A percentile compares a stretch with the other conserved stretches of the same genome.
These are phyloP conservation scores for Exophiala bonariae DNA, from an alignment of 2,329 filamentous ascomycete species.

Conservation along the genomic window DNA sequence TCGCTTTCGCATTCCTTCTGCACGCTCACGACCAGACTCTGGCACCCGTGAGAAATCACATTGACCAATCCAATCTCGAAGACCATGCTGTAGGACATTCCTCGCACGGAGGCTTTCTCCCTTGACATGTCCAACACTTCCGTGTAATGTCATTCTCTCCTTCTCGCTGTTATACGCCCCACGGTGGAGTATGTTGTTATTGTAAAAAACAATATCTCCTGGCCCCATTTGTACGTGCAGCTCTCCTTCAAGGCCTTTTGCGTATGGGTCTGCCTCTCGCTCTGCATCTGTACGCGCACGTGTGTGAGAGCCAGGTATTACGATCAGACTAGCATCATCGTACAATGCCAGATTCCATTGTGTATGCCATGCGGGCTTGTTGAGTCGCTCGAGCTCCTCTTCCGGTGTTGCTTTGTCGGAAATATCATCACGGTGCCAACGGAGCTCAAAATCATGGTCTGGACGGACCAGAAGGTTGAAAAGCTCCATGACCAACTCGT, in stretches of 20 bases:
- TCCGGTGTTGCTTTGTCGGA: slow-evolving; percentile 62
- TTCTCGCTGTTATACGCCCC: slow-evolving; percentile 41
- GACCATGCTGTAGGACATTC: slow-evolving; percentile 45
- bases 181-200: slow-evolving; percentile 75
- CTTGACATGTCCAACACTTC: slow-evolving; percentile 38
- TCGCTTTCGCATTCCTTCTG: slow-evolving; percentile 44
- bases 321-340: slow-evolving; percentile 71
- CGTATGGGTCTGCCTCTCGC: slow-evolving; percentile 65
- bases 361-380: slow-evolving; percentile 64
- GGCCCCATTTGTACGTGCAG: slow-evolving; percentile 64
- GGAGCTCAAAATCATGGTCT: slow-evolving; percentile 63
- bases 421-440: slow-evolving; percentile 86
- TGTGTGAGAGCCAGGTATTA: slow-evolving; percentile 73
- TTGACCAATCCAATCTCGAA: slow-evolving; percentile 42
- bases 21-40: slow-evolving; percentile 34
- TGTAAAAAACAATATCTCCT: slow-evolving; percentile 84
- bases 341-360: slow-evolving; percentile 85
- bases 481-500: slow-evolving; percentile 77
- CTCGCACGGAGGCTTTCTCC: slow-evolving; percentile 39
- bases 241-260: slow-evolving; percentile 61
- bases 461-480: slow-evolving; percentile 83
- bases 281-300: slow-evolving; percentile 70
- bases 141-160: slow-evolving; percentile 42
- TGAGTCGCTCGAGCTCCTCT: slow-evolving; percentile 65
- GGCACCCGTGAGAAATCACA: slow-evolving; percentile 41